phyloP scores from a whole-genome alignment of 2,329 filamentous ascomycete species.

The Cladosporium halotolerans region DNA sequence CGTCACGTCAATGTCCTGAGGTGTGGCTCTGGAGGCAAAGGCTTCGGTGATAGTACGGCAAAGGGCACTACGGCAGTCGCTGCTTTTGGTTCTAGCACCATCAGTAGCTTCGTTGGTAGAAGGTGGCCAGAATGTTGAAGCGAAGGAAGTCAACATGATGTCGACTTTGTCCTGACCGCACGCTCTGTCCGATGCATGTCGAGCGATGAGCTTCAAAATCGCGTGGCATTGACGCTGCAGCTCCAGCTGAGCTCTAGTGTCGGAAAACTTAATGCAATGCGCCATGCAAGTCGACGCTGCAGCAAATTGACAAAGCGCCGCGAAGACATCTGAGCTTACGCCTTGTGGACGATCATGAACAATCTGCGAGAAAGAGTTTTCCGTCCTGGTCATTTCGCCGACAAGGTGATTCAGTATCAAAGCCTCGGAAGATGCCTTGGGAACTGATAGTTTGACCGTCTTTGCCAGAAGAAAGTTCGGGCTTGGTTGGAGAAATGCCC shows the following conservation, averaged over 20 bases:
- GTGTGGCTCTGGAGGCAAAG: slow-evolving; percentile 1
- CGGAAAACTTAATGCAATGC: slow-evolving; percentile 21
- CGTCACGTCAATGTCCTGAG: slow-evolving; percentile 42
- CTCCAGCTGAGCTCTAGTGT: slow-evolving; percentile 22
- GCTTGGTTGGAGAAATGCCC: not conserved
- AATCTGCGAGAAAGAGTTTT: slow-evolving; percentile 13
- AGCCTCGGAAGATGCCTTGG: slow-evolving; percentile 16
- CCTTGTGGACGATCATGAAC: slow-evolving; percentile 9
- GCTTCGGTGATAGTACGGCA: slow-evolving; percentile 16
- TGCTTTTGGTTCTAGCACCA: slow-evolving; percentile 8
- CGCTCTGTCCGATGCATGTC: slow-evolving; percentile 31
- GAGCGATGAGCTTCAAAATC: slow-evolving; percentile 28
- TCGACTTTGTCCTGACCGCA: slow-evolving; percentile 41
- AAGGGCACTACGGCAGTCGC: slow-evolving; percentile 11
- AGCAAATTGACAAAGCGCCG: slow-evolving; percentile 8
- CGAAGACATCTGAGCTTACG: slow-evolving; percentile 6
- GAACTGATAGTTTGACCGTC: not conserved
- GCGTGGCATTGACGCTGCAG: slow-evolving; percentile 22
- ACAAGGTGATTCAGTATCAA: slow-evolving; percentile 19
- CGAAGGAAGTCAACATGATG: slow-evolving; percentile 14
- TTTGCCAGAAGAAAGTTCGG: not conserved
- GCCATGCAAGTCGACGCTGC: slow-evolving; percentile 23
- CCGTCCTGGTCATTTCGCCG: slow-evolving; percentile 17
- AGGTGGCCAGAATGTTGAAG: slow-evolving; percentile 6
- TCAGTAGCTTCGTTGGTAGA: not conserved